Percentiles rank a stretch among this genome's conserved stretches.
phyloP scores from a whole-genome alignment of 768 basidiomycete species.

The Clitopilus hobsonii region DNA sequence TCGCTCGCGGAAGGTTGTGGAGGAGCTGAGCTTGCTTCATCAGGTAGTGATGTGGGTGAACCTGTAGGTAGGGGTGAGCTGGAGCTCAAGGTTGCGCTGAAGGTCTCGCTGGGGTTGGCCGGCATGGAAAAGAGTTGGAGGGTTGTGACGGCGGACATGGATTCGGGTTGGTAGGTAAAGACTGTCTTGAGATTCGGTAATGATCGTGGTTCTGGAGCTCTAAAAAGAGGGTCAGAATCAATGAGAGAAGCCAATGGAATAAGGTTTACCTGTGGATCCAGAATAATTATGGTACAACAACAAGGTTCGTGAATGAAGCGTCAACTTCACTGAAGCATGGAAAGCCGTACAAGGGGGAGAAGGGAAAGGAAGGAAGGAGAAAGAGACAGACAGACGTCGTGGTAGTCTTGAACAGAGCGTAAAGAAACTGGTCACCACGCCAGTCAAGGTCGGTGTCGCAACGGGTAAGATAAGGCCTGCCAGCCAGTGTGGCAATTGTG shows the following conservation, averaged over 20 bases:
- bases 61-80: conserved; percentile 4
- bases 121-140: too few relatives aligned
- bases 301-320: neutral
- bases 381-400: neutral
- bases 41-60: neutral
- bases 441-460: neutral
- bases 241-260: too few relatives aligned
- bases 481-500: neutral
- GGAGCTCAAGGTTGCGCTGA: too few relatives aligned
- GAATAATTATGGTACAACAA: too few relatives aligned
- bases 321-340: neutral
- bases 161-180: too few relatives aligned
- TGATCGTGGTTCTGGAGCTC: neutral
- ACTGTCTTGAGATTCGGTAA: neutral
- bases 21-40: neutral
- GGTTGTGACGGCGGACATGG: too few relatives aligned
- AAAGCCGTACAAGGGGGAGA: neutral
- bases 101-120: too few relatives aligned
- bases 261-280: too few relatives aligned
- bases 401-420: neutral
- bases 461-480: conserved; percentile 3
- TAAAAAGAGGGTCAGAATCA: too few relatives aligned
- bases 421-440: neutral
- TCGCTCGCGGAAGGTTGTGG: conserved; percentile 1
- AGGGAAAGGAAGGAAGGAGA: too few relatives aligned